Conservation (phyloP, 805 yeast genomes). For the Metschnikowia santaceciliae region DNA sequence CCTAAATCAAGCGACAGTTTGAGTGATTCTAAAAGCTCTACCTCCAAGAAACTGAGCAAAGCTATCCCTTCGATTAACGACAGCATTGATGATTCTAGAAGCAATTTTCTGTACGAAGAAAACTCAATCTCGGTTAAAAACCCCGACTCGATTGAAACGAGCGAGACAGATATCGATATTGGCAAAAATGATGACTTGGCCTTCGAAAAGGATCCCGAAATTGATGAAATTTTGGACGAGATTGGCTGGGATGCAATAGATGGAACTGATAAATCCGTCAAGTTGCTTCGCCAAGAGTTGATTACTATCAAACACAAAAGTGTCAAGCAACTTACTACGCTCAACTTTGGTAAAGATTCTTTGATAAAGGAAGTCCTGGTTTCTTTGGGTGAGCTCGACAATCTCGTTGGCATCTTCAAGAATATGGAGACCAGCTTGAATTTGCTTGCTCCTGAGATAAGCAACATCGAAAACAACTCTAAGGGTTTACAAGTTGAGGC, state of each 20-base stretch:
- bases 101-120: slow-evolving; percentile 8
- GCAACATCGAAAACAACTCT: slow-evolving; percentile 67
- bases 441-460: slow-evolving; percentile 58
- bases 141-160: slow-evolving; percentile 1
- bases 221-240: slow-evolving; percentile 70
- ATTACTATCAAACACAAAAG: slow-evolving; percentile 59
- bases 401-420: slow-evolving; percentile 34
- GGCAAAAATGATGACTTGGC: slow-evolving; percentile 3
- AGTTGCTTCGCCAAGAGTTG: slow-evolving; percentile 56
- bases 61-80: background rate
- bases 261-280: slow-evolving; percentile 54
- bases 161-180: slow-evolving; percentile 1
- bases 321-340: slow-evolving; percentile 42
- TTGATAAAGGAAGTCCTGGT: slow-evolving; percentile 30
- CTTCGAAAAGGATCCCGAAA: slow-evolving; percentile 38
- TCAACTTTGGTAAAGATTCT: slow-evolving; percentile 34
- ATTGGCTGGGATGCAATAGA: slow-evolving; percentile 73
- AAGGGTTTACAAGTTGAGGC: slow-evolving; percentile 81
- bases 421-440: slow-evolving; percentile 39
- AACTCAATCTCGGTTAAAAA: slow-evolving; percentile 1
- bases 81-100: slow-evolving; percentile 3
- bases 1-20: background rate
- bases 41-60: slow-evolving; percentile 1
- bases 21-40: slow-evolving; percentile 4
- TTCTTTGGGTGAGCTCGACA: slow-evolving; percentile 34